A percentile compares a stretch with the other conserved stretches of the same genome.
Conservation (phyloP, 768 basidiomycete species). For the Amanita rimosa region DNA sequence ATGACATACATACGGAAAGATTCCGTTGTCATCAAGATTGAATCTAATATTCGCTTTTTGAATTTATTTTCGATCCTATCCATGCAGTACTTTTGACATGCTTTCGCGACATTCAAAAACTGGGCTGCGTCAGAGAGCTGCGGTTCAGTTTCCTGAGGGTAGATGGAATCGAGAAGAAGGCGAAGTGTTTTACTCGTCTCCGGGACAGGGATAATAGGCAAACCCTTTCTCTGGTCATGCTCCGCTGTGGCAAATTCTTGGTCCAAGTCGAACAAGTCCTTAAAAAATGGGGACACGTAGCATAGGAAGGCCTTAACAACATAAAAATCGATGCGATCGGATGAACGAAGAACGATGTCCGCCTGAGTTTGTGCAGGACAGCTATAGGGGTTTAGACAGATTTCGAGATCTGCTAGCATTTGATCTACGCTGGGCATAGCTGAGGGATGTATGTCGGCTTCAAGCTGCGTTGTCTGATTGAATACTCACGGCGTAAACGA, state of each 20-base stretch:
- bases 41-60: neutral
- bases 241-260: constrained; percentile 2
- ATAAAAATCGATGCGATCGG: constrained; percentile 19
- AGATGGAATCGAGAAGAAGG: constrained; percentile 7
- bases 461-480: too few relatives aligned
- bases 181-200: constrained; percentile 8
- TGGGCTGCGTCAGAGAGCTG: neutral
- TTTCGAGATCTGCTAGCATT: too few relatives aligned
- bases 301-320: constrained; percentile 16
- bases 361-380: neutral
- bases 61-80: neutral
- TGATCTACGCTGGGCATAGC: too few relatives aligned
- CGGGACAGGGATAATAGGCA: constrained; percentile 6
- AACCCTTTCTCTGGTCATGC: constrained; percentile 1
- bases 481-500: too few relatives aligned
- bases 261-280: constrained; percentile 18
- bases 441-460: too few relatives aligned
- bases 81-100: constrained; percentile 1
- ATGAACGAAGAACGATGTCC: constrained; percentile 16
- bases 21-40: neutral
- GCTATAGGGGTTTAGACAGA: too few relatives aligned
- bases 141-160: neutral
- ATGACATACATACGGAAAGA: neutral
- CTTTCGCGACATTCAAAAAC: neutral
- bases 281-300: constrained; percentile 20